Evolutionary conservation across 2,329 filamentous ascomycete genomes (phyloP).

Genomic region (Fusarium sp.): DNA sequence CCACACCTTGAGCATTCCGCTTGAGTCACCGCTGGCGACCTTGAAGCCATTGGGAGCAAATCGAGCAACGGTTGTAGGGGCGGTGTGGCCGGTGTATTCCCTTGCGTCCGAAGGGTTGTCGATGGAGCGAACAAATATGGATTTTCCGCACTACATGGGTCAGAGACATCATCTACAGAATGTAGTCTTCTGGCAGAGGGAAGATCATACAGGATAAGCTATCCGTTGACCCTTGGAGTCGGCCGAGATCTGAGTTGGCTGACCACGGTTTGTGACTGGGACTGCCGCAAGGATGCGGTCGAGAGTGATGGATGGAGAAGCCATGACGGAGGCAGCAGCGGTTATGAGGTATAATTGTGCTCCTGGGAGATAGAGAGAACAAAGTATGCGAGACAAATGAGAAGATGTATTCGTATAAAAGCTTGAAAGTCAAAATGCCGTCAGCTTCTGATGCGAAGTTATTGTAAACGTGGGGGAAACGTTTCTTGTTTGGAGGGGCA

Average conservation of each 20-base stretch:
- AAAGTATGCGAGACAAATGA: conserved; percentile 1
- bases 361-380: neutral
- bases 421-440: conserved; percentile 16
- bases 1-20: conserved; percentile 90
- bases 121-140: conserved; percentile 93
- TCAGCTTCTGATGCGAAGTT: conserved; percentile 15
- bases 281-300: conserved; percentile 83
- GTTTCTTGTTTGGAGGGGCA: conserved; percentile 25
- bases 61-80: conserved; percentile 88
- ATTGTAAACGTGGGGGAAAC: conserved; percentile 27
- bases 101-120: conserved; percentile 85
- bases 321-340: conserved; percentile 40
- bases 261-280: conserved; percentile 83
- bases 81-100: conserved; percentile 93
- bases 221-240: conserved; percentile 92
- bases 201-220: conserved; percentile 81
- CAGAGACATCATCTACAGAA: conserved; percentile 8
- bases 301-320: conserved; percentile 61
- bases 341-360: neutral
- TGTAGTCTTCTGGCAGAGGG: neutral
- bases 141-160: conserved; percentile 82
- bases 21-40: conserved; percentile 88
- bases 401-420: neutral
- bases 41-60: conserved; percentile 97
- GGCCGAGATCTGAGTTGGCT: conserved; percentile 86